Evolutionary conservation across 2,329 filamentous ascomycete species (phyloP).

Genomic region (Didymellaceae sp.): DNA sequence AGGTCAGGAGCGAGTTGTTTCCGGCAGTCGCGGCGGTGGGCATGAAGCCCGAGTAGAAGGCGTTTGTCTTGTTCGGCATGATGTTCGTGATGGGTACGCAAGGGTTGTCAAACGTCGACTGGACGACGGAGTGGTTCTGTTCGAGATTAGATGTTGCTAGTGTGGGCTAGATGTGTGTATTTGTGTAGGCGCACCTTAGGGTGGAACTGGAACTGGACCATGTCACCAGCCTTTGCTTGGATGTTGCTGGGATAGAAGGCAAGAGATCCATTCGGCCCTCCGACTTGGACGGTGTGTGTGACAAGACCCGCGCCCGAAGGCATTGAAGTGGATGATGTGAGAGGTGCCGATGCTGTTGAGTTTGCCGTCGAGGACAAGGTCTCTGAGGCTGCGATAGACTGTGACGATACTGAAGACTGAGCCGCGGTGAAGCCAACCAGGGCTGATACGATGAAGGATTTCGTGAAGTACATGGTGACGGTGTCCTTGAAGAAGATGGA

Average conservation of each 20-base stretch:
- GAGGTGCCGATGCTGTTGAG: conserved; percentile 16
- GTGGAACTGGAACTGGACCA: conserved; percentile 62
- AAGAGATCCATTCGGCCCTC: conserved; percentile 60
- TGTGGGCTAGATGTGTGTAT: background rate
- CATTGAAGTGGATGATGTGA: conserved; percentile 10
- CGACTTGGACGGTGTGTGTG: conserved; percentile 69
- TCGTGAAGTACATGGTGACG: conserved; percentile 46
- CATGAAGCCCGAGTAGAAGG: conserved; percentile 70
- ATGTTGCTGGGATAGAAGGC: conserved; percentile 72
- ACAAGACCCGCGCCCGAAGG: conserved; percentile 28
- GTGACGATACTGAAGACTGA: conserved; percentile 22
- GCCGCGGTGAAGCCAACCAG: conserved; percentile 40
- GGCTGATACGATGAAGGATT: conserved; percentile 38
- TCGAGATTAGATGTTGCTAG: conserved; percentile 13
- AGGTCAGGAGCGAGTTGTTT: conserved; percentile 63
- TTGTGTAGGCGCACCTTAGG: conserved; percentile 46
- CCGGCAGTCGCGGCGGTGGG: conserved; percentile 56
- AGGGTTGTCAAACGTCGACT: conserved; percentile 75
- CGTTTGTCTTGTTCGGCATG: conserved; percentile 55
- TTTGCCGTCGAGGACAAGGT: conserved; percentile 16
- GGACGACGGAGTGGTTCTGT: conserved; percentile 78
- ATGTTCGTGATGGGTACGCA: conserved; percentile 66
- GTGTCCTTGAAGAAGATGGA: conserved; percentile 19
- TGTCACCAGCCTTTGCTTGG: conserved; percentile 65
- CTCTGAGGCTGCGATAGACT: conserved; percentile 28